Evolutionary conservation across 164 flowering plant genomes (phyloP).

Genomic region (Chloranthus sessilifolius): DNA sequence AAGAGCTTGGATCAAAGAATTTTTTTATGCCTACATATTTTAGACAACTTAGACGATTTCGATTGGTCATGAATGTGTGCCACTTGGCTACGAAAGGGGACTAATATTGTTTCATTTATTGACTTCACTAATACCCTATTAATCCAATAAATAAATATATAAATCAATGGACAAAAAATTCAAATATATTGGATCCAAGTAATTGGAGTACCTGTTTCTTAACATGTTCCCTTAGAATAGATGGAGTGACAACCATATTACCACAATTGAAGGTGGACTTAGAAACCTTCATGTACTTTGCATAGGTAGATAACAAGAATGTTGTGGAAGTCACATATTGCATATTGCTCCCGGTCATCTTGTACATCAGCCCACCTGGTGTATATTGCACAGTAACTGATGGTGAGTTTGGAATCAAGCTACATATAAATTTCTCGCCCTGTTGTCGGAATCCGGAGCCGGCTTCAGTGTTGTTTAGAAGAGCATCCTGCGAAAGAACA

Average conservation of each 20-base stretch:
- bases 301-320: constrained; percentile 26
- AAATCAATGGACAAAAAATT: too few species aligned
- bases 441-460: neutral
- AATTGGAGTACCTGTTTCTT: constrained; percentile 13
- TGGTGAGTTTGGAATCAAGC: constrained; percentile 24
- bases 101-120: too few species aligned
- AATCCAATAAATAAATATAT: too few species aligned
- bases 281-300: constrained; percentile 25
- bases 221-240: constrained; percentile 13
- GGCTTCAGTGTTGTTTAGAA: neutral
- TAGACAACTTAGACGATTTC: too few species aligned
- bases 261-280: constrained; percentile 25
- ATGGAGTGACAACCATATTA: constrained; percentile 12
- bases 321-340: constrained; percentile 34
- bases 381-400: constrained; percentile 17
- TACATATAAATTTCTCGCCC: constrained; percentile 19
- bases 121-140: too few species aligned
- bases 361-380: constrained; percentile 33
- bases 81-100: too few species aligned
- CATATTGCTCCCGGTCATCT: constrained; percentile 27
- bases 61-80: too few species aligned
- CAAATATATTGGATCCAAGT: too few species aligned
- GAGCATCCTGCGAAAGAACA: neutral
- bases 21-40: too few species aligned
- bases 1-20: too few species aligned